These are phyloP conservation scores for Colletotrichum eleusines DNA, from an alignment of 2,329 filamentous ascomycete genomes.

Conservation along the genomic window DNA sequence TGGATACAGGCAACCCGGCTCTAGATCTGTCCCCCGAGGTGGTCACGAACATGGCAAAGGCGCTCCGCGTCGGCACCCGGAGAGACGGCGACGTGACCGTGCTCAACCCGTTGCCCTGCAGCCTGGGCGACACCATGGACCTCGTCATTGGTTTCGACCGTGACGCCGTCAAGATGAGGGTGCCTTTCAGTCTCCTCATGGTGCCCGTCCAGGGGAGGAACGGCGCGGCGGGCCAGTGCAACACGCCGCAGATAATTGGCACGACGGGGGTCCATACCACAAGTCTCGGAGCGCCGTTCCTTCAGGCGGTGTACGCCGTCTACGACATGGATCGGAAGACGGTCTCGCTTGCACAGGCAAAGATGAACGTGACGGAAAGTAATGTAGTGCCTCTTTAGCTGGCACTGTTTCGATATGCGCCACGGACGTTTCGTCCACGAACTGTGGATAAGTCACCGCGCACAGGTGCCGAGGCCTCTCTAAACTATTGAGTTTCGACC, in stretches of 20 bases:
- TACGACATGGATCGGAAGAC: conserved; percentile 22
- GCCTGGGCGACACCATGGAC: neutral
- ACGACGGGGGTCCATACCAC: neutral
- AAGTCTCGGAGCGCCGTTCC: conserved; percentile 10
- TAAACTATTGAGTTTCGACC: neutral
- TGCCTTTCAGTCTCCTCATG: conserved; percentile 11
- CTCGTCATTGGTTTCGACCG: conserved; percentile 21
- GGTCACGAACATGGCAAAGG: neutral
- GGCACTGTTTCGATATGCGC: neutral
- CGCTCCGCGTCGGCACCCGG: neutral
- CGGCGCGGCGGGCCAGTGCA: neutral
- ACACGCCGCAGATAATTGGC: conserved; percentile 3
- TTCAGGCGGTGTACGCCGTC: conserved; percentile 25
- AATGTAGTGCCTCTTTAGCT: conserved; percentile 11
- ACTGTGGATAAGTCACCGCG: no score
- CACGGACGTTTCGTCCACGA: neutral
- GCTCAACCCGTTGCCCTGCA: conserved; percentile 3
- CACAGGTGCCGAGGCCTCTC: neutral
- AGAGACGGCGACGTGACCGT: neutral
- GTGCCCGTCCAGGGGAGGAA: neutral
- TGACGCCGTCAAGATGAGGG: conserved; percentile 16
- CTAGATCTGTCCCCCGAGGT: neutral
- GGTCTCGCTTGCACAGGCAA: conserved; percentile 30
- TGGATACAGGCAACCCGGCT: conserved; percentile 15
- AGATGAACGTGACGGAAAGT: conserved; percentile 16